These are phyloP conservation scores for Thelonectria blattea DNA, from an alignment of 2,329 filamentous ascomycete species.

Conservation along the genomic window DNA sequence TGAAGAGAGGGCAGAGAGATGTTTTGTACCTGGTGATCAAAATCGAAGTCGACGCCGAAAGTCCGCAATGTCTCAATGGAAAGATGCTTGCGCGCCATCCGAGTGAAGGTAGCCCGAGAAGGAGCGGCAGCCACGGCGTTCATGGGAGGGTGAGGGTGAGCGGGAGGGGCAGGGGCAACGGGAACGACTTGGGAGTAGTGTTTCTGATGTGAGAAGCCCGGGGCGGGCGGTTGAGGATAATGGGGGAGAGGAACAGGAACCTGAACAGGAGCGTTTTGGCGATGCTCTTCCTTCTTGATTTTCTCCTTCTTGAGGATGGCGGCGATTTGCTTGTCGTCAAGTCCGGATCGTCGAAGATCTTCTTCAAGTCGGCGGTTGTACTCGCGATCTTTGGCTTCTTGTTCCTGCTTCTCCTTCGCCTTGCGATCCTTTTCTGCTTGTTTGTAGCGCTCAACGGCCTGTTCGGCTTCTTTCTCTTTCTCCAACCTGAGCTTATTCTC, in stretches of 20 bases:
- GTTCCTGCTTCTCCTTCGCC: slow-evolving; percentile 55
- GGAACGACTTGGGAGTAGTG: not conserved
- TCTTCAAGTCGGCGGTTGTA: slow-evolving; percentile 63
- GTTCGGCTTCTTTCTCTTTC: slow-evolving; percentile 56
- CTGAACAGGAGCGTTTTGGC: not conserved
- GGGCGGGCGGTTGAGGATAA: not conserved
- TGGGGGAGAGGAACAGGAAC: not conserved
- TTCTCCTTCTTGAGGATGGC: slow-evolving; percentile 65
- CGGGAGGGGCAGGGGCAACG: not conserved
- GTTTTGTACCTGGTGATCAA: slow-evolving; percentile 61
- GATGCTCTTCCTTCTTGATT: slow-evolving; percentile 36
- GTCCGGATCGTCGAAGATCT: slow-evolving; percentile 62
- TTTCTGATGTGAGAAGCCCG: not conserved
- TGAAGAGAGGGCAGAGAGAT: not conserved
- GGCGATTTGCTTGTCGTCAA: slow-evolving; percentile 64
- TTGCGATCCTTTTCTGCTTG: slow-evolving; percentile 51
- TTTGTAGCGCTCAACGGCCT: slow-evolving; percentile 59
- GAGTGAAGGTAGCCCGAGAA: slow-evolving; percentile 63
- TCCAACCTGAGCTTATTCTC: slow-evolving; percentile 55
- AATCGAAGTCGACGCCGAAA: slow-evolving; percentile 63
- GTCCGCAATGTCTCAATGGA: slow-evolving; percentile 65
- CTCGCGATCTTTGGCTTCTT: slow-evolving; percentile 50
- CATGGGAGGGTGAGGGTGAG: slow-evolving; percentile 1
- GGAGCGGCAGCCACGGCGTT: not conserved
- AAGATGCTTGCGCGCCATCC: slow-evolving; percentile 66